Conservation (phyloP, 2,329 filamentous ascomycete genomes). For the Colletotrichum sp. region DNA sequence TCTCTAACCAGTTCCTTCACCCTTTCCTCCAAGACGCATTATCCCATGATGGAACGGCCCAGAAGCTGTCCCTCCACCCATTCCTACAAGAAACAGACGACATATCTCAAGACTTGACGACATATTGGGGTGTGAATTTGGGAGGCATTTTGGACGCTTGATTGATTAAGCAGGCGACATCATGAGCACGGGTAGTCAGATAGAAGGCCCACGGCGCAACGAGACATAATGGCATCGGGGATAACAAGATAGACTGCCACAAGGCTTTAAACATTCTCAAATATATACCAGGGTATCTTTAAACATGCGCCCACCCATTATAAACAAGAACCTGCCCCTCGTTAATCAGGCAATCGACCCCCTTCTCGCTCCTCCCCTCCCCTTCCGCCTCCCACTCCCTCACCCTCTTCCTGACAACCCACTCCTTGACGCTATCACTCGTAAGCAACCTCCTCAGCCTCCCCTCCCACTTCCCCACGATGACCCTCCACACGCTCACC, state of each 20-base stretch:
- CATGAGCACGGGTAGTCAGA: not conserved
- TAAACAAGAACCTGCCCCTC: conserved; percentile 65
- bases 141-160: not conserved
- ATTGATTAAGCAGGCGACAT: not conserved
- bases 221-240: not conserved
- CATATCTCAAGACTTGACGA: not conserved
- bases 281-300: conserved; percentile 2
- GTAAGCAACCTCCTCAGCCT: conserved; percentile 51
- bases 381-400: conserved; percentile 41
- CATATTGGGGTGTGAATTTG: not conserved
- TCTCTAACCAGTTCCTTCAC: not conserved
- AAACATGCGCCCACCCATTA: conserved; percentile 66
- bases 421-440: conserved; percentile 28
- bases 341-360: conserved; percentile 60
- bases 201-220: not conserved
- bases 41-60: not conserved
- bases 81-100: not conserved
- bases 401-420: conserved; percentile 42
- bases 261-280: not conserved
- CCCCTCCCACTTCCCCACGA: conserved; percentile 65
- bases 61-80: not conserved
- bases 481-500: conserved; percentile 51
- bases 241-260: not conserved
- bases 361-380: conserved; percentile 44
- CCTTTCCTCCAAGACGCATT: not conserved